Base-by-base conservation (phyloP, 768 basidiomycete genomes). In the Rhodosporidiobolus sp. region DNA sequence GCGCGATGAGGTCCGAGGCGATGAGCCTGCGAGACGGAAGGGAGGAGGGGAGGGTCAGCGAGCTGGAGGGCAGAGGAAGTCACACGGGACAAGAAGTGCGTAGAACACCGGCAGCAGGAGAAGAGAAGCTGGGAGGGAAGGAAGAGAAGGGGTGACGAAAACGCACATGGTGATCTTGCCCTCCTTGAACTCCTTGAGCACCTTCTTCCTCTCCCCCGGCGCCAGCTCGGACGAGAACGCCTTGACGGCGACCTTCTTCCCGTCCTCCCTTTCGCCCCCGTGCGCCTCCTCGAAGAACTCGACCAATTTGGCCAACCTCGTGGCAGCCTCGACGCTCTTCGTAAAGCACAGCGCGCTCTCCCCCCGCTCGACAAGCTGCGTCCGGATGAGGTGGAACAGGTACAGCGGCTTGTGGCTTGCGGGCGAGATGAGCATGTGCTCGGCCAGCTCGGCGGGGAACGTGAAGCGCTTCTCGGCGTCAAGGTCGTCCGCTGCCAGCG, bases 1-100 rank as follows among this genome's bases (percentile, higher is more conserved):
- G 88, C 5, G 95, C 91, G 69, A 98, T 90, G 17, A 99, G 84
- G 82, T 98, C 96, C 4, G 95, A 97, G 80, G 93, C 96, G n/a
- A 99, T 86, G 28, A 99, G 84, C 69, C 95, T 97, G 66, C 55
- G 67, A 3, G 63, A 20, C 56, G 61, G 16, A 49, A 9, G 30
- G 20, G 35, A 54, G 22, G n/a, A n/a, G n/a, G n/a, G n/a, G n/a
- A n/a, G n/a, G n/a, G 71, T 45, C 34, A 59, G 61, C 52, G 26
- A 43, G 8, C 7, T 7, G 7, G 38, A 7, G 38, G 38, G 8
- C 8, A 43, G 38, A 14, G 14, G 38, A 7, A 43, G 7, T 7
- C 14, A 43, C 8, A 43, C 8, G 38, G 38, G 38, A 43, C 8
- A 14, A 43, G 35, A n/a, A 20, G 30, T 0, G 0, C 14, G 2